Percentiles rank a stretch among this genome's conserved stretches.
Conservation (phyloP, 345 rosid genomes). For the Hypericum androsaemum region DNA sequence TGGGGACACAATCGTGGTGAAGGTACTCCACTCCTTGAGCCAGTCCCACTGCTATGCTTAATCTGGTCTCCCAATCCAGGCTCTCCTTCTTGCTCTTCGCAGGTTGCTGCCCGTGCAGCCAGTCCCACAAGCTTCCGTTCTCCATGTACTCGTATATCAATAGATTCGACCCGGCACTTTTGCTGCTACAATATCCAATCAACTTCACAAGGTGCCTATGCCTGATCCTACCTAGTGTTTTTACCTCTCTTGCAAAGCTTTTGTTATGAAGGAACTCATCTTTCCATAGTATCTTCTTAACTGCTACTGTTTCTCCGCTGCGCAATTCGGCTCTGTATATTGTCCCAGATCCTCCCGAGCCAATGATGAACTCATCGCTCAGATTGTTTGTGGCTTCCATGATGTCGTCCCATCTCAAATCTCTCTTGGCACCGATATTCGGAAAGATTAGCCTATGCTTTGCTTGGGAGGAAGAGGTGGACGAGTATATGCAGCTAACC, state of each 20-base stretch:
- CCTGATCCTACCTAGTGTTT: conserved; percentile 65
- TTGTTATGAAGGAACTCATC: conserved; percentile 64
- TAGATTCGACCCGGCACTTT: conserved; percentile 53
- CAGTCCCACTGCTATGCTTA: conserved; percentile 70
- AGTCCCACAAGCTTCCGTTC: conserved; percentile 94
- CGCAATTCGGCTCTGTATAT: conserved; percentile 61
- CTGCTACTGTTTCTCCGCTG: conserved; percentile 68
- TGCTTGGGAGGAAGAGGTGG: conserved; percentile 51
- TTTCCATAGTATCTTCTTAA: conserved; percentile 65
- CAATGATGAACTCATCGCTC: conserved; percentile 75
- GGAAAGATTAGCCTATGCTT: conserved; percentile 52
- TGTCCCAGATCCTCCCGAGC: conserved; percentile 91
- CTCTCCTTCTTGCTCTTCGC: conserved; percentile 30
- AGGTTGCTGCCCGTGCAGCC: conserved; percentile 54
- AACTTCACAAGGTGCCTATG: conserved; percentile 88
- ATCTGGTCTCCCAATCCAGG: conserved; percentile 81
- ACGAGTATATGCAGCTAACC: conserved; percentile 43
- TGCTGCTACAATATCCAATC: conserved; percentile 71
- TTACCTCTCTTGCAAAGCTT: conserved; percentile 80
- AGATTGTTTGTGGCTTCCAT: conserved; percentile 73
- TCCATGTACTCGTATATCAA: conserved; percentile 88
- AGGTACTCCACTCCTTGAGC: conserved; percentile 90
- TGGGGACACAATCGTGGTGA: conserved; percentile 88
- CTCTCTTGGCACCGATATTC: conserved; percentile 46
- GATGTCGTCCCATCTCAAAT: conserved; percentile 70